Conservation (phyloP, 176 grass and related monocot genomes). For the Lolium rigidum region DNA sequence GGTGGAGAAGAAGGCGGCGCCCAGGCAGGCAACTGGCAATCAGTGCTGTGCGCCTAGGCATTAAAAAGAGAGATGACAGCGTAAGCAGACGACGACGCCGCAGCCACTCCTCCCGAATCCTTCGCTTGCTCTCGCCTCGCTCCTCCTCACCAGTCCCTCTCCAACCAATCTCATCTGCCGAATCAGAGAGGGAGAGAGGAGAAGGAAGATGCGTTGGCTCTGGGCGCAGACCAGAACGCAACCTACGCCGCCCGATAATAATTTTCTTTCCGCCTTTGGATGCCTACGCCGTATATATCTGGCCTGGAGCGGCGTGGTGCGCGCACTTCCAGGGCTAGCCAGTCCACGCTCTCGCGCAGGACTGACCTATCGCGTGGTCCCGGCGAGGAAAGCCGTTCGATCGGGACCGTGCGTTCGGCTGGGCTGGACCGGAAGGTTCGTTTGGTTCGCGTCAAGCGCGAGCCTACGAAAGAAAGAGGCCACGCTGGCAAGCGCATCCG, state of each 20-base stretch:
- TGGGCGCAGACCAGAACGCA: slow-evolving; percentile 8
- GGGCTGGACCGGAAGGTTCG: not conserved
- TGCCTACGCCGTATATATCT: not conserved
- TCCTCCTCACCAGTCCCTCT: not conserved
- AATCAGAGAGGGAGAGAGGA: not conserved
- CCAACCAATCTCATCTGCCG: slow-evolving; percentile 26
- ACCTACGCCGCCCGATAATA: not conserved
- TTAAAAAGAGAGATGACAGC: slow-evolving; percentile 37
- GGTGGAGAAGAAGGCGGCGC: not conserved
- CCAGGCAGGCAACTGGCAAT: not conserved
- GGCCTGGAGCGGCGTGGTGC: slow-evolving; percentile 5
- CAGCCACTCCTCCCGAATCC: slow-evolving; percentile 32
- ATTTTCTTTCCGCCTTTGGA: slow-evolving; percentile 14
- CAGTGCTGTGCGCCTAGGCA: not conserved
- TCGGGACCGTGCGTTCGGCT: not conserved
- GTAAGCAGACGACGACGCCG: slow-evolving; percentile 41
- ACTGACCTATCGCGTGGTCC: slow-evolving; percentile 8
- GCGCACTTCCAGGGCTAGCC: not conserved
- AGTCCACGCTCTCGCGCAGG: not conserved
- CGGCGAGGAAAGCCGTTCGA: not conserved
- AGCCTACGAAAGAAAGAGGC: too few species aligned
- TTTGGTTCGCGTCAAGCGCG: too few species aligned
- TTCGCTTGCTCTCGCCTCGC: not conserved
- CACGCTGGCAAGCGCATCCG: too few species aligned
- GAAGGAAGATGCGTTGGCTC: slow-evolving; percentile 33